phyloP scores from a whole-genome alignment of 2,329 filamentous ascomycete species.

The Sclerotinia minor region DNA sequence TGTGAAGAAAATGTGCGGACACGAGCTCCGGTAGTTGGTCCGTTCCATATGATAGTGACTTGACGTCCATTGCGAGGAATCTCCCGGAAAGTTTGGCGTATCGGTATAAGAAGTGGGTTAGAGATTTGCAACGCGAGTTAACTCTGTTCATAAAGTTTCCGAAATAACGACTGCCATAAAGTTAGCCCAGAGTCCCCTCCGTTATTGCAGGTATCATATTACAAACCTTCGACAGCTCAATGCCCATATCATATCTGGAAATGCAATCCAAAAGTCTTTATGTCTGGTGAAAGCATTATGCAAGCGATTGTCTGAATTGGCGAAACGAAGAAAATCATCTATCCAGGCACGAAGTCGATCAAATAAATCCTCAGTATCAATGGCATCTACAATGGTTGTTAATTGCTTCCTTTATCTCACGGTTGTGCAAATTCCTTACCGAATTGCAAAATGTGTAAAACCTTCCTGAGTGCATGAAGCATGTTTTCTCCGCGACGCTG shows the following conservation, averaged over 20 bases:
- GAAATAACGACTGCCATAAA: slow-evolving; percentile 37
- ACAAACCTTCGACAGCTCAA: slow-evolving; percentile 48
- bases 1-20: slow-evolving; percentile 50
- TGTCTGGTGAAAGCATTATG: slow-evolving; percentile 49
- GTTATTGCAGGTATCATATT: background rate
- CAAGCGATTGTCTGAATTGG: slow-evolving; percentile 42
- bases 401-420: background rate
- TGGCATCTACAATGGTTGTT: slow-evolving; percentile 44
- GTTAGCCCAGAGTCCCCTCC: slow-evolving; percentile 28
- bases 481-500: slow-evolving; percentile 31
- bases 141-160: slow-evolving; percentile 37
- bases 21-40: slow-evolving; percentile 45
- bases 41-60: slow-evolving; percentile 40
- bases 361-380: slow-evolving; percentile 49
- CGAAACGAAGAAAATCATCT: slow-evolving; percentile 49
- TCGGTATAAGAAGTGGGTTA: slow-evolving; percentile 39
- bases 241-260: slow-evolving; percentile 53
- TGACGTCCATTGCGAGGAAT: slow-evolving; percentile 53
- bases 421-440: slow-evolving; percentile 42
- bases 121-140: slow-evolving; percentile 30
- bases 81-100: slow-evolving; percentile 52
- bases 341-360: slow-evolving; percentile 53
- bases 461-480: slow-evolving; percentile 32
- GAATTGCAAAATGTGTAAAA: slow-evolving; percentile 42
- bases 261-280: slow-evolving; percentile 52